Evolutionary conservation across 805 yeast species (phyloP), one percentile per base, ranked within the genome.

Genomic region (Tetrapisispora nanseiensis): DNA sequence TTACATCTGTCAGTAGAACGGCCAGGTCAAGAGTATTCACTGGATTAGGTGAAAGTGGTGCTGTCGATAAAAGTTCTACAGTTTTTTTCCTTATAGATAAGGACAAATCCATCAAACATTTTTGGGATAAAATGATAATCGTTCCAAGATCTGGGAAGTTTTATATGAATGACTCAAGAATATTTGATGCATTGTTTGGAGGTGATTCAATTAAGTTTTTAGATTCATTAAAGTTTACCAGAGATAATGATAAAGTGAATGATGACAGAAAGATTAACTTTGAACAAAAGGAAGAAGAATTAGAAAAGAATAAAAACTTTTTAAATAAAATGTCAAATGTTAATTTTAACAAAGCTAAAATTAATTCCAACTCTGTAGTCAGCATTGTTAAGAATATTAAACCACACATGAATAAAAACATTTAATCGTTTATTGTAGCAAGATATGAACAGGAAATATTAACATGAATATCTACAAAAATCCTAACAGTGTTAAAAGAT

Each of bases 401-500:
- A 12, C 23, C 26, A 12, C 23, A 35, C 3, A 5, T 24, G 30
- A 41, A 20, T 37, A 46, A 34, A 33, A 38, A 20, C 33, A 46
- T 40, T 43, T 40, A 43, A 42, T 15, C 30, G 13, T n/a, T 33
- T 13, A 22, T 23, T 10, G 22, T n/a, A n/a, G n/a, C n/a, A n/a
- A n/a, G n/a, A n/a, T n/a, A n/a, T n/a, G n/a, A n/a, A n/a, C n/a
- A n/a, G n/a, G n/a, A n/a, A n/a, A n/a, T n/a, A n/a, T n/a, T n/a
- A n/a, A n/a, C n/a, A n/a, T 8, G 31, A 6, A 31, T 26, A 23
- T 32, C 33, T 37, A 36, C 27, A 59, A 41, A n/a, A 55, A 21
- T 6, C 65, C 65, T 23, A 60, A 34, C 9, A 53, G 38, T 48
- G 68, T 67, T 46, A 80, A 59, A 22, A 80, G 41, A 54, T 82